Base-by-base conservation (phyloP, 306 rosid genomes). In the Cicer yamashitae region DNA sequence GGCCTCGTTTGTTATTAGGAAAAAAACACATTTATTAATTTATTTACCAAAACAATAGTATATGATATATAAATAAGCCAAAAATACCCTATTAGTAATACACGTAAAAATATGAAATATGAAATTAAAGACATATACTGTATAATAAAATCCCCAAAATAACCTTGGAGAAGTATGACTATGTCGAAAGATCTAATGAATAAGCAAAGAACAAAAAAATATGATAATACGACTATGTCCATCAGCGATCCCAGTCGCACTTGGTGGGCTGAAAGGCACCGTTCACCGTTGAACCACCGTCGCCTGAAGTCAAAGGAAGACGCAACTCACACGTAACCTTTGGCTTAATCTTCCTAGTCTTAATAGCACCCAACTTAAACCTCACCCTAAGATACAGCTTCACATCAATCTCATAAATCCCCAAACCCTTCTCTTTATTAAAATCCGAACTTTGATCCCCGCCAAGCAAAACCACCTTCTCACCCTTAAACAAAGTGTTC, bases 211-310 rank as follows among this genome's bases (percentile, higher is more conserved):
- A 22, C 25, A 22, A 22, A 22, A 22, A 22, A 25, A 25, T 2
- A 25, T 0, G 34, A 25, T 2, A 2, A 25, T 25, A 25, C 34
- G 34, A 25, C 34, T 25, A 25, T 25, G 34, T 25, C 34, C 3
- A 25, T 83, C 88, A 93, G 74, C 53, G 83, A 85, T 83, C 79
- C 83, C 87, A 34, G 7, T 81, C 81, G 70, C 98, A 93, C 76
- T 81, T 80, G 67, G 86, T 86, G 13, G 76, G 72, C 81, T 80
- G 10, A 75, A 93, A 93, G 5, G 10, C 59, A 50, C 39, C 43
- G 7, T 15, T 30, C 4, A 10, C 71, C 39, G 81, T 72, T 5
- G 70, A 10, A 1, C 62, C 6, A 6, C 50, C 75, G 79, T 10
- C 50, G 79, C 74, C 8, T 7, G 77, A 53, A 3, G 58, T 51